phyloP scores from a whole-genome alignment of 2,329 filamentous ascomycete genomes.

The Trichoderma oligosporum region DNA sequence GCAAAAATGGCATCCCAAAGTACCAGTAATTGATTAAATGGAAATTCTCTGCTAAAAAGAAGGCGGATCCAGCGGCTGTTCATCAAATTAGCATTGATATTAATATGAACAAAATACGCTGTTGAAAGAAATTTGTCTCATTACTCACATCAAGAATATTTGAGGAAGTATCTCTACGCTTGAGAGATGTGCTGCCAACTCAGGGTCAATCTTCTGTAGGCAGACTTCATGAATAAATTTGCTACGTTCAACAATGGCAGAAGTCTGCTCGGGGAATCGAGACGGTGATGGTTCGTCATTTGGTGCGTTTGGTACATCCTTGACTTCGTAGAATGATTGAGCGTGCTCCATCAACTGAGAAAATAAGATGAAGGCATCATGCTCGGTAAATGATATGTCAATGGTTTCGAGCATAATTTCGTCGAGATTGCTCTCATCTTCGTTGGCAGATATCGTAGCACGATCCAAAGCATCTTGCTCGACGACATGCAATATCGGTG shows the following conservation, averaged over 20 bases:
- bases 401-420: conserved; percentile 60
- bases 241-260: conserved; percentile 76
- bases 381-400: conserved; percentile 73
- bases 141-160: conserved; percentile 81
- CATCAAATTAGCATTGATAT: background rate
- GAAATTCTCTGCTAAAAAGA: conserved; percentile 88
- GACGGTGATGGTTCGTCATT: conserved; percentile 22
- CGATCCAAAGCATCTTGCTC: conserved; percentile 73
- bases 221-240: conserved; percentile 81
- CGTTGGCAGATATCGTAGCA: conserved; percentile 29
- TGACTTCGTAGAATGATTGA: conserved; percentile 79
- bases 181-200: conserved; percentile 74
- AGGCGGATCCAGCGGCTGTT: conserved; percentile 85
- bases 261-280: conserved; percentile 37
- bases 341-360: conserved; percentile 82
- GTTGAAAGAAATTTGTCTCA: too few relatives aligned
- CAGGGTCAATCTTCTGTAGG: conserved; percentile 74
- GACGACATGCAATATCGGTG: conserved; percentile 81
- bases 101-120: background rate
- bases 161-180: conserved; percentile 89
- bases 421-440: conserved; percentile 41
- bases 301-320: conserved; percentile 20
- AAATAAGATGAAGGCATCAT: conserved; percentile 86
- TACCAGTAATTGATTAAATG: conserved; percentile 75
- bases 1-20: conserved; percentile 93